Evolutionary conservation across 2,329 filamentous ascomycete genomes (phyloP).

Genomic region (Colletotrichum higginsianum): DNA sequence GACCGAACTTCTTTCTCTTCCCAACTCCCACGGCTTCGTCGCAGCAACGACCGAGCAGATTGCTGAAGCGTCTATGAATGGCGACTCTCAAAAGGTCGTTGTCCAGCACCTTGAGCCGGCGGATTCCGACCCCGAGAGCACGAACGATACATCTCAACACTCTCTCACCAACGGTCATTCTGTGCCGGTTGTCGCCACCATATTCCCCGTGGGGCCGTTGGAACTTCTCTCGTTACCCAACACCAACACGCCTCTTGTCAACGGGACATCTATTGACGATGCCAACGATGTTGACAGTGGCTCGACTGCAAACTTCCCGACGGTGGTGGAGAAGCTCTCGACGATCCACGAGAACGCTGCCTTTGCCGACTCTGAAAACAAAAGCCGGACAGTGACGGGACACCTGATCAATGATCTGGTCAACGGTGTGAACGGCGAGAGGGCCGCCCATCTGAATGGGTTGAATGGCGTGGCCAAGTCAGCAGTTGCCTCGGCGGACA

Average conservation of each 20-base stretch:
- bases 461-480: conserved; percentile 18
- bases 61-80: not conserved
- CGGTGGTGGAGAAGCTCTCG: conserved; percentile 17
- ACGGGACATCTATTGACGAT: not conserved
- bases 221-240: conserved; percentile 70
- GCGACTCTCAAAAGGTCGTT: not conserved
- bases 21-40: conserved; percentile 61
- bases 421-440: conserved; percentile 39
- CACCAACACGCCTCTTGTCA: conserved; percentile 49
- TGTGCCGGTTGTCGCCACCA: too few relatives aligned
- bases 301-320: not conserved
- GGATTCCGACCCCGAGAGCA: too few relatives aligned
- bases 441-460: conserved; percentile 2
- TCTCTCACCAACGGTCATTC: not conserved
- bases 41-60: not conserved
- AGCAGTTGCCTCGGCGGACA: conserved; percentile 23
- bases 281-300: not conserved
- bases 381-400: not conserved
- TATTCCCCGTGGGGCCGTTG: conserved; percentile 56
- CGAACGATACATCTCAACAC: not conserved
- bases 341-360: conserved; percentile 29
- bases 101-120: not conserved
- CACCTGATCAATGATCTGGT: conserved; percentile 39
- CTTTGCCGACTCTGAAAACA: not conserved
- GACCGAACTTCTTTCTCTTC: conserved; percentile 65